Conservation (phyloP, 192 early-diverging fungal species). For the Rhizoclosmatium sp. region DNA sequence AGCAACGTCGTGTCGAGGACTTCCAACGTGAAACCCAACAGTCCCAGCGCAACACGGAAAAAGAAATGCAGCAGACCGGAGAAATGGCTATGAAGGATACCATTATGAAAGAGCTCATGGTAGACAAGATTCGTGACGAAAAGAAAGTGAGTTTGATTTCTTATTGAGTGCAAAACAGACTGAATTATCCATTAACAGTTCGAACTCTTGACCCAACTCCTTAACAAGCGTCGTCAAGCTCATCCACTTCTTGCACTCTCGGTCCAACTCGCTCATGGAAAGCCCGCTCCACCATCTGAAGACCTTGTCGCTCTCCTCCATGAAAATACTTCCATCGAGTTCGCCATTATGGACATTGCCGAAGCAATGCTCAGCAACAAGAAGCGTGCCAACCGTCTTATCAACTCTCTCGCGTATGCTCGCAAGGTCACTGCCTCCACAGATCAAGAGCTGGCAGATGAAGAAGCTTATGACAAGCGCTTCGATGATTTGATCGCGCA, state of each 20-base stretch:
- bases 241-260: neutral
- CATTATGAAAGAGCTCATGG: neutral
- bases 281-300: neutral
- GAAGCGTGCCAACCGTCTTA: neutral
- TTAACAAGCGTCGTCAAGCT: neutral
- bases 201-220: neutral
- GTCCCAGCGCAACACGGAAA: no score
- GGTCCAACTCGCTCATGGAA: neutral
- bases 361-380: neutral
- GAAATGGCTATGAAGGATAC: neutral
- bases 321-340: neutral
- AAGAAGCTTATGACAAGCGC: neutral
- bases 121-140: neutral
- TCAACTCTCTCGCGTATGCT: neutral
- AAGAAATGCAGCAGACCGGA: no score
- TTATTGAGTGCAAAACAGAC: neutral
- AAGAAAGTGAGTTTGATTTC: neutral
- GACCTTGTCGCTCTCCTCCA: neutral
- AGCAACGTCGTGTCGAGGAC: no score
- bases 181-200: neutral
- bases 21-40: no score
- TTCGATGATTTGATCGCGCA: neutral
- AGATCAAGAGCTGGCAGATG: neutral
- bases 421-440: neutral
- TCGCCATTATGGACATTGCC: neutral